Evolutionary conservation across 805 yeast genomes (phyloP).

Genomic region (Dipodascopsis tothii): DNA sequence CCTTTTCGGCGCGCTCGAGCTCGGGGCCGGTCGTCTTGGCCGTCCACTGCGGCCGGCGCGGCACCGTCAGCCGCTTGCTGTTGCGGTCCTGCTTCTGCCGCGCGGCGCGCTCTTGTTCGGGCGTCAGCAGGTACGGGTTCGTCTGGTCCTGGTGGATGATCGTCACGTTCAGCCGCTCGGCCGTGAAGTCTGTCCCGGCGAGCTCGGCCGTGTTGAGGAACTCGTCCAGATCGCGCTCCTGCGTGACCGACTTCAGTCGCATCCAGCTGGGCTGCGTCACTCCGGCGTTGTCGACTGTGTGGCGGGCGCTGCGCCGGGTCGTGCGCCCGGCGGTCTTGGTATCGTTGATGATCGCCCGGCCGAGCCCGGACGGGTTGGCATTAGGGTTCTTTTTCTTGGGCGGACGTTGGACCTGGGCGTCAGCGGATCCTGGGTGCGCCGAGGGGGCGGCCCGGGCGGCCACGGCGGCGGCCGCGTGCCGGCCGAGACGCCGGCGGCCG

Average conservation of each 20-base stretch:
- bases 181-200: constrained; percentile 93
- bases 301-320: constrained; percentile 8
- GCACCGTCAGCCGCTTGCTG: constrained; percentile 63
- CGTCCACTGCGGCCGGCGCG: constrained; percentile 87
- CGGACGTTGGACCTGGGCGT: no score
- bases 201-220: constrained; percentile 90
- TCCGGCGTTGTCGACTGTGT: constrained; percentile 3
- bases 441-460: no score
- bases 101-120: constrained; percentile 50
- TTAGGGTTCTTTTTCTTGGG: no score
- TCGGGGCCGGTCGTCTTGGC: constrained; percentile 61
- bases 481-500: no score
- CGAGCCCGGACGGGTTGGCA: no score
- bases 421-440: no score
- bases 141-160: constrained; percentile 59
- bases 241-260: constrained; percentile 86
- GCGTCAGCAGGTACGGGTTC: constrained; percentile 56
- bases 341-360: constrained; percentile 21
- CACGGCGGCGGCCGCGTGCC: no score
- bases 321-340: constrained; percentile 9
- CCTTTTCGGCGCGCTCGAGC: constrained; percentile 79
- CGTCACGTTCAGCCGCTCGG: constrained; percentile 77
- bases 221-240: constrained; percentile 88
- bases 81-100: constrained; percentile 52
- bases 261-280: constrained; percentile 65